These are phyloP conservation scores for Exophiala bonariae DNA, from an alignment of 2,329 filamentous ascomycete genomes.

Conservation along the genomic window DNA sequence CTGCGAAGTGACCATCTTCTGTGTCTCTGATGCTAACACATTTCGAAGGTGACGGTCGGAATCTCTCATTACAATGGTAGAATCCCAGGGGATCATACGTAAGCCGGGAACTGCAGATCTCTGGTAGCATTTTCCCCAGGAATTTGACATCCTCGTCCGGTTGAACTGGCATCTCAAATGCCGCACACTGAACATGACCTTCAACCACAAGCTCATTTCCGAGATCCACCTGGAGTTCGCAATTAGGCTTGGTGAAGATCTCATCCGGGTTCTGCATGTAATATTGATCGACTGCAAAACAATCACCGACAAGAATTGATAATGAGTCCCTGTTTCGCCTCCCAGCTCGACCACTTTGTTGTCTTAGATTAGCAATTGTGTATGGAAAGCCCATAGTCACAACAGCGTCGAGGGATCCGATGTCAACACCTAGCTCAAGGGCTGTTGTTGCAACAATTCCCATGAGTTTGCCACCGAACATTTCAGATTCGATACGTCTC, in stretches of 20 bases:
- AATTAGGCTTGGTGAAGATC: constrained; percentile 86
- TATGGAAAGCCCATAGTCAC: constrained; percentile 94
- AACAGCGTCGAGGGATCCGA: constrained; percentile 90
- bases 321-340: constrained; percentile 90
- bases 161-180: constrained; percentile 90
- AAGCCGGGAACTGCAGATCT: constrained; percentile 73
- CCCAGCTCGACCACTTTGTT: constrained; percentile 91
- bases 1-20: constrained; percentile 87
- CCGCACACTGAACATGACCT: constrained; percentile 93
- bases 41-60: constrained; percentile 78
- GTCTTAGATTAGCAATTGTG: constrained; percentile 88
- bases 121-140: constrained; percentile 72
- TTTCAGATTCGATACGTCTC: constrained; percentile 84
- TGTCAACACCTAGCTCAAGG: constrained; percentile 90
- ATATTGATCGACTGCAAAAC: constrained; percentile 87
- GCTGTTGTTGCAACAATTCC: constrained; percentile 94
- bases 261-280: constrained; percentile 97
- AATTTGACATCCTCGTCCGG: constrained; percentile 72
- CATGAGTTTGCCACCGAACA: constrained; percentile 93
- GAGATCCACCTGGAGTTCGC: constrained; percentile 86
- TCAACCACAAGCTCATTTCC: constrained; percentile 87
- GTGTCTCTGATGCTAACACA: constrained; percentile 88
- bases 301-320: constrained; percentile 84
- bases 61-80: constrained; percentile 86
- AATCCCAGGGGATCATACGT: constrained; percentile 74